Evolutionary conservation across 768 basidiomycete species (phyloP).

Genomic region (Astraeus odoratus): DNA sequence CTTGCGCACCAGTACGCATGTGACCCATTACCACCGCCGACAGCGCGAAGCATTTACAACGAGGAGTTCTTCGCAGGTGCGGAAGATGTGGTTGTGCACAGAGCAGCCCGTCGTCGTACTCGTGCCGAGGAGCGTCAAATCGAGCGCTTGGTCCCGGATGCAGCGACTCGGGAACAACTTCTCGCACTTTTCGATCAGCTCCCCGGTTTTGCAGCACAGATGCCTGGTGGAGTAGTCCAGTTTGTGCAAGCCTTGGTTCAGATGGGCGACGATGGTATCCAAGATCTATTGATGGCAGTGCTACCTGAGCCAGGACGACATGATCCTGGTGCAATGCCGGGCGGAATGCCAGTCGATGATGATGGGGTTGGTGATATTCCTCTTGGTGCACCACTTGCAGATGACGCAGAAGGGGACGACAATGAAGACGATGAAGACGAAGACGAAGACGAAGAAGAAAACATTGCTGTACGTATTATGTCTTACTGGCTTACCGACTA

Average conservation of each 20-base stretch:
- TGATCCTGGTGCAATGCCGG: constrained; percentile 30
- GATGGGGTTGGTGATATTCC: constrained; percentile 15
- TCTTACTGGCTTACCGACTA: not conserved
- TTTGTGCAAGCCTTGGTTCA: constrained; percentile 52
- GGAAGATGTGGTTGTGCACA: constrained; percentile 37
- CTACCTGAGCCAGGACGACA: constrained; percentile 19
- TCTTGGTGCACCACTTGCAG: not conserved
- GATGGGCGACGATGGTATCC: constrained; percentile 49
- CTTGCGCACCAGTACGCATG: constrained; percentile 58
- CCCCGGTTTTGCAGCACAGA: constrained; percentile 45
- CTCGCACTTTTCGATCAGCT: constrained; percentile 56
- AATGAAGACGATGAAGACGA: constrained; percentile 37
- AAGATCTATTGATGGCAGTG: constrained; percentile 48
- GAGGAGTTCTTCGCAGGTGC: constrained; percentile 64
- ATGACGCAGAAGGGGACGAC: constrained; percentile 20
- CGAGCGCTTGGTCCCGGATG: constrained; percentile 53
- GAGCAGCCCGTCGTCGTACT: constrained; percentile 32
- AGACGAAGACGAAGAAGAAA: constrained; percentile 42
- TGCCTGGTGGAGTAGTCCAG: constrained; percentile 61
- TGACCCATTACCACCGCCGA: constrained; percentile 79
- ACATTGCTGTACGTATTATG: constrained; percentile 38
- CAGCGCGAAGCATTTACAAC: constrained; percentile 56
- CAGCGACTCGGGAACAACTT: constrained; percentile 48
- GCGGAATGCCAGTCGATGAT: constrained; percentile 41
- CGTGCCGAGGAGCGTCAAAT: constrained; percentile 45